Conservation (phyloP, 495 filamentous ascomycete species). For the Xylaria curta region DNA sequence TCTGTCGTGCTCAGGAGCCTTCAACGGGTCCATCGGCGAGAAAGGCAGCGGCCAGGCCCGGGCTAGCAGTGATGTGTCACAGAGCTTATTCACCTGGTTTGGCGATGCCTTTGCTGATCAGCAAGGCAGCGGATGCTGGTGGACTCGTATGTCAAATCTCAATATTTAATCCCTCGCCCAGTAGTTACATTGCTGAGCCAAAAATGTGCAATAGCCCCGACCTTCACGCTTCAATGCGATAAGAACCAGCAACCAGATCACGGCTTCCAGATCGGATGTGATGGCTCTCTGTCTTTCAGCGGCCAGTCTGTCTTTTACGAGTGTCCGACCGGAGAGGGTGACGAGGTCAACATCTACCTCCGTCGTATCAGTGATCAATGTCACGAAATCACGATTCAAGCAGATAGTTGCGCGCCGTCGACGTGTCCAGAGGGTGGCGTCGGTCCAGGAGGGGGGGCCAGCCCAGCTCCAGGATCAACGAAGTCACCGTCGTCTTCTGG, state of each 20-base stretch:
- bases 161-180: not conserved
- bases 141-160: conserved; percentile 36
- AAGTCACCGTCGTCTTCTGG: conserved; percentile 23
- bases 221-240: conserved; percentile 72
- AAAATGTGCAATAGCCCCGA: conserved; percentile 43
- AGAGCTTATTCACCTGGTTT: conserved; percentile 41
- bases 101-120: conserved; percentile 39
- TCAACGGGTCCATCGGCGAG: conserved; percentile 59
- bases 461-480: conserved; percentile 4
- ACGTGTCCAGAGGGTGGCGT: conserved; percentile 20
- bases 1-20: conserved; percentile 53
- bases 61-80: conserved; percentile 51
- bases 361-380: conserved; percentile 51
- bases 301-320: conserved; percentile 57
- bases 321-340: conserved; percentile 59
- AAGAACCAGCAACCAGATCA: conserved; percentile 51
- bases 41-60: conserved; percentile 62
- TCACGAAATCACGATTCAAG: conserved; percentile 51
- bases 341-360: conserved; percentile 61
- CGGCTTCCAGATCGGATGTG: conserved; percentile 58
- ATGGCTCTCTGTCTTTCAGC: conserved; percentile 54
- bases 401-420: conserved; percentile 52
- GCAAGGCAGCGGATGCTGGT: conserved; percentile 39
- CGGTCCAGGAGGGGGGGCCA: conserved; percentile 26
- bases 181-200: conserved; percentile 17